Evolutionary conservation across 1,284 basidiomycete species (phyloP), one percentile per base, ranked within the genome.

Genomic region (Entoloma clypeatum): DNA sequence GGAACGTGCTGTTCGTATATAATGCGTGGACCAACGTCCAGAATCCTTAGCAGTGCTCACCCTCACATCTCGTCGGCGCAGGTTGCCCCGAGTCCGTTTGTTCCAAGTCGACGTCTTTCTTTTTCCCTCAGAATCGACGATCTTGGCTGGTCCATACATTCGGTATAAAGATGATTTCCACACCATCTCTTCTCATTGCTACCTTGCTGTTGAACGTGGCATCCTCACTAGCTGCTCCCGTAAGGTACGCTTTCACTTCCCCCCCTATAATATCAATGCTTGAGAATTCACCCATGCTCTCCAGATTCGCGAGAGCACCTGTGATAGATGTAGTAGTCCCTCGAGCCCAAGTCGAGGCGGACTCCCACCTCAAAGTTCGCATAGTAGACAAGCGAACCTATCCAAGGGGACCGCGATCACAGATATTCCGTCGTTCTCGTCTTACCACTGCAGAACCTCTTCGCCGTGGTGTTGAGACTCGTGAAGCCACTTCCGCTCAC

Each of bases 1-100:
- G 47, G 30, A 43, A 45, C 47, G 9, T 35, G 33, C 13, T 26
- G 16, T 4, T 13, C 22, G 41, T 51, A 51, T 53, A 53, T 46
- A 51, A 51, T n/a, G 30, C 10, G 21, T 26, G 43, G 35, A 40
- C 14, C 3, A 17, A 37, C 45, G 43, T 36, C 5, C 24, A 35
- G 49, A 54, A 53, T 59, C 61, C 49, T 54, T 45, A 65, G 63
- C 63, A 61, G 63, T 64, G 63, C 63, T 64, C 63, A 57, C 52
- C 51, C 51, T 52, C 53, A 42, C 41, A 52, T 52, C 57, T 58
- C 60, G 58, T 60, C 52, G 60, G 60, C 55, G 57, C 60, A 61
- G 62, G 63, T 65, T 62, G 62, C 63, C 61, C 56, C 56, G 61
- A 64, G 59, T 60, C 49, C 47, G 52, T 61, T 55, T 56, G 53